Evolutionary conservation across 2,329 filamentous ascomycete species (phyloP).

Genomic region (Pseudopyrenochaeta lycopersici): DNA sequence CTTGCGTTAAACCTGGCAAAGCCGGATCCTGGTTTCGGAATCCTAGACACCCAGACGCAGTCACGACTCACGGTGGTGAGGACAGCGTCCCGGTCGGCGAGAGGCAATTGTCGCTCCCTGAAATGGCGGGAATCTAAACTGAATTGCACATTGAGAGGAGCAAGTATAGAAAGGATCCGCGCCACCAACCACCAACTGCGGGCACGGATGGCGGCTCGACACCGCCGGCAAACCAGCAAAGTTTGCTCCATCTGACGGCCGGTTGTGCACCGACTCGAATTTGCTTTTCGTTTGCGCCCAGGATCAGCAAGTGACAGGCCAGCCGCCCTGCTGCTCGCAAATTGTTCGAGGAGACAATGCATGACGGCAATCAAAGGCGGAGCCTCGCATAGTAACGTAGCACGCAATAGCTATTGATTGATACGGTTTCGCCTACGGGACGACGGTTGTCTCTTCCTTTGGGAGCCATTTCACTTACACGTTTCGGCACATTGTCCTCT

Average conservation of each 20-base stretch:
- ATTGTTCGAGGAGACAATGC: constrained; percentile 4
- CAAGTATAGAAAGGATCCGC: constrained; percentile 40
- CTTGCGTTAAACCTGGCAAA: constrained; percentile 28
- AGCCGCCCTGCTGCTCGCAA: constrained; percentile 14
- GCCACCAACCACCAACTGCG: constrained; percentile 12
- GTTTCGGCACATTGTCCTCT: background rate
- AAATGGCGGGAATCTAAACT: constrained; percentile 29
- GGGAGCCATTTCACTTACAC: constrained; percentile 24
- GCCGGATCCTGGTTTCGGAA: constrained; percentile 28
- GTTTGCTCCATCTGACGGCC: constrained; percentile 13
- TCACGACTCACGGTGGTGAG: constrained; percentile 23
- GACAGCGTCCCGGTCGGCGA: constrained; percentile 32
- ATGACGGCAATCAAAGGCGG: constrained; percentile 8
- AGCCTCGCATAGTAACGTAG: constrained; percentile 15
- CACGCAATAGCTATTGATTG: constrained; percentile 37
- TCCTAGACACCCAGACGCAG: constrained; percentile 24
- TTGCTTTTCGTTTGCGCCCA: constrained; percentile 22
- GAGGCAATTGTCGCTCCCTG: constrained; percentile 29
- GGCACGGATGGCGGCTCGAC: constrained; percentile 28
- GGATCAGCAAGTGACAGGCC: constrained; percentile 15
- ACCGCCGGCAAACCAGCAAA: constrained; percentile 26
- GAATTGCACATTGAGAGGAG: constrained; percentile 29
- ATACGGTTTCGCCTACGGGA: constrained; percentile 22
- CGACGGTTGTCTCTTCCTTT: constrained; percentile 32
- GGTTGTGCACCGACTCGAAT: constrained; percentile 9